Evolutionary conservation across 805 yeast species (phyloP).

Genomic region (Scheffersomyces coipomensis): DNA sequence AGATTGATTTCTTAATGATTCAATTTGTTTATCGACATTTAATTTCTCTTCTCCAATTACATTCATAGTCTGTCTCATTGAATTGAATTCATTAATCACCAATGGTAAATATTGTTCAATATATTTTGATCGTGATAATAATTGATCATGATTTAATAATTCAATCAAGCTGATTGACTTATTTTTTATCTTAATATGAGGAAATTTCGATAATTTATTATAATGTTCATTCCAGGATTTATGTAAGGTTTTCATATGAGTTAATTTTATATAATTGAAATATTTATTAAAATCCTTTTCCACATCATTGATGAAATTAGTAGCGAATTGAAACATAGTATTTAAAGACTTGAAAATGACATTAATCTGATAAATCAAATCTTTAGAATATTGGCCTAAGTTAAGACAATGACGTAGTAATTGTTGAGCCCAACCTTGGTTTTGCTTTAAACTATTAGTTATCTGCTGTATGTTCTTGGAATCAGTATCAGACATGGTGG

Average conservation of each 20-base stretch:
- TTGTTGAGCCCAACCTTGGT: conserved; percentile 53
- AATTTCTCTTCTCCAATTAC: conserved; percentile 34
- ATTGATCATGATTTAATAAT: conserved; percentile 26
- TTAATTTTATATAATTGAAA: conserved; percentile 31
- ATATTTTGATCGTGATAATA: conserved; percentile 29
- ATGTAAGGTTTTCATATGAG: conserved; percentile 41
- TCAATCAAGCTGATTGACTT: conserved; percentile 23
- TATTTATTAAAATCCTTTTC: conserved; percentile 44
- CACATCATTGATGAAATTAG: conserved; percentile 48
- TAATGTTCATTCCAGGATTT: conserved; percentile 36
- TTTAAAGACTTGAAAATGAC: conserved; percentile 45
- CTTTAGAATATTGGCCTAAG: conserved; percentile 26
- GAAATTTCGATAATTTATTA: conserved; percentile 32
- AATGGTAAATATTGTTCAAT: conserved; percentile 27
- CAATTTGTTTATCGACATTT: conserved; percentile 40
- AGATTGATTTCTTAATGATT: conserved; percentile 39
- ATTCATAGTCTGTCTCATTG: conserved; percentile 32
- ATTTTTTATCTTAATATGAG: conserved; percentile 33
- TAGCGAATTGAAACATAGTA: conserved; percentile 48
- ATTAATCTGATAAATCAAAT: conserved; percentile 31
- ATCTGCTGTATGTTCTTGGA: conserved; percentile 20
- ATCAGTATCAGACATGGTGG: neutral
- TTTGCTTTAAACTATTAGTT: conserved; percentile 38
- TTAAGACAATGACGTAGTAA: conserved; percentile 39
- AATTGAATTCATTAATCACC: conserved; percentile 27